Base-by-base conservation (phyloP, 2,329 filamentous ascomycete species). In the Rutstroemia sp. region DNA sequence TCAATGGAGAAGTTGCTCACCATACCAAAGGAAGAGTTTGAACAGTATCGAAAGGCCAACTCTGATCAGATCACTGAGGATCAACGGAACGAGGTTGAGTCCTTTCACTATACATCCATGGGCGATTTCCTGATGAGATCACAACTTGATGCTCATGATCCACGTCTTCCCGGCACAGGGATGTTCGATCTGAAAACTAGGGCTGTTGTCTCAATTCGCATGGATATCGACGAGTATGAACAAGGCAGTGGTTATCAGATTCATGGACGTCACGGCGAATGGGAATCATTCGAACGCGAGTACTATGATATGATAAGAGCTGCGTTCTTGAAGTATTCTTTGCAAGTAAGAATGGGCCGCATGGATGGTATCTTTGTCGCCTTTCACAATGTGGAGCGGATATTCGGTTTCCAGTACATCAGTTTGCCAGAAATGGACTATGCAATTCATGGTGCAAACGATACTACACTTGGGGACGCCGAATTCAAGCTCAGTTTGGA, bases 291-390 rank as follows among this genome's bases (percentile, higher is more conserved):
- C 69, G 94, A 99, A 73, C 84, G 92, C 57, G 95, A 99, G 67
- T 96, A 94, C 70, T 95, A 87, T 70, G 94, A 99, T 71, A 95
- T 99, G 91, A 92, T 95, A 58, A 82, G 95, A 53, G 83, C 92
- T 1, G 94, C 92, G 0, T 92, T 99, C 73, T 76, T 99, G 55
- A 99, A 99, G 68, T 99, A 99, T 71, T 96, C 92, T 9, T 77
- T 99, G 30, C 94, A 99, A 72, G 95, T 92, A 27, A 88, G 94
- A 46, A 95, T 99, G 83, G 94, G 95, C 17, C 85, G 92, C 50
- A 99, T 99, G 95, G 92, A 99, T 68, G 94, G 94, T 54, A 96
- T 97, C 50, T 99, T 97, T 68, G 88, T 97, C 21, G 94, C 94
- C 2, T 99, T 85, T 69, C 94, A 99, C 75, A 99, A 99, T 69